Evolutionary conservation across 495 filamentous ascomycete genomes (phyloP).

Genomic region (Penicillium antarcticum): DNA sequence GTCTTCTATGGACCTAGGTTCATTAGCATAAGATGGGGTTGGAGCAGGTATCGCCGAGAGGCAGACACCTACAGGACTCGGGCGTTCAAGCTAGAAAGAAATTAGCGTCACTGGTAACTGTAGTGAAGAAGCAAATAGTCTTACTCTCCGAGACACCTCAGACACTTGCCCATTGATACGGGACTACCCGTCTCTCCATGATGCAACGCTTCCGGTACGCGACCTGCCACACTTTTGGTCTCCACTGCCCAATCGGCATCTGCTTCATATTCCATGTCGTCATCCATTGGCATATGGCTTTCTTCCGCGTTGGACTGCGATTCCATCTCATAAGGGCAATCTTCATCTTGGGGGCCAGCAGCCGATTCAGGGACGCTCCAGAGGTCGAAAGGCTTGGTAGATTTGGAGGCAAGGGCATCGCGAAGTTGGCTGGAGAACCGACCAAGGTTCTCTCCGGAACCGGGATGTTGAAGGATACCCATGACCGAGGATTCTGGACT

Average conservation of each 20-base stretch:
- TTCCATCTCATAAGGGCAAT: background rate
- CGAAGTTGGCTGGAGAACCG: background rate
- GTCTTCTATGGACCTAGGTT: background rate
- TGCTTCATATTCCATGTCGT: background rate
- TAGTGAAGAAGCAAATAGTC: background rate
- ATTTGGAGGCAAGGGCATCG: background rate
- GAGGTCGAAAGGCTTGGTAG: conserved; percentile 1
- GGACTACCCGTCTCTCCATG: background rate
- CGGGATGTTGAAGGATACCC: too few relatives aligned
- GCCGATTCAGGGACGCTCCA: background rate
- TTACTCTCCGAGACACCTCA: background rate
- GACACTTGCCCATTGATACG: conserved; percentile 1
- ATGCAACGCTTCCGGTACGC: background rate
- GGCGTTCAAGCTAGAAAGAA: background rate
- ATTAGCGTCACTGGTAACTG: conserved; percentile 1
- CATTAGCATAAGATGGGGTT: background rate
- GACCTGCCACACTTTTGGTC: background rate
- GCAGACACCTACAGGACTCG: background rate
- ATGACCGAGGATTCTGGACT: too few relatives aligned
- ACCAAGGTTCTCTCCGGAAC: too few relatives aligned
- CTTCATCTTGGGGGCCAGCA: background rate
- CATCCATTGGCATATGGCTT: conserved; percentile 2
- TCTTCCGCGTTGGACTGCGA: background rate
- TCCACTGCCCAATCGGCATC: background rate
- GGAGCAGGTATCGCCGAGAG: background rate